Percentiles rank a stretch among this genome's conserved stretches.
These are phyloP conservation scores for Eucalyptus sp. DNA, from an alignment of 345 rosid species.

Conservation along the genomic window DNA sequence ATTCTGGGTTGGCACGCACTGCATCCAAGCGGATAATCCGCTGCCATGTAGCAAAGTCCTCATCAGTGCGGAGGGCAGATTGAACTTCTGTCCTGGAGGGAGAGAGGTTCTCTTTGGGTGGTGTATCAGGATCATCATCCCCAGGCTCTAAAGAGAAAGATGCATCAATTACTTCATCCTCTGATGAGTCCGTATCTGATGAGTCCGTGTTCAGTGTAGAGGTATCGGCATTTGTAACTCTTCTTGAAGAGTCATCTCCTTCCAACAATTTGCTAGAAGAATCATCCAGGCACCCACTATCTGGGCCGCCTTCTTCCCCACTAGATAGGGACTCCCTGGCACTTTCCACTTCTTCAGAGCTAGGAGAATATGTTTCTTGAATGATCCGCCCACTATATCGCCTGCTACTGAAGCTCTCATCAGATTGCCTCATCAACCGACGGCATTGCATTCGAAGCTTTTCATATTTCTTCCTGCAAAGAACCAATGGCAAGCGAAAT, in stretches of 20 bases:
- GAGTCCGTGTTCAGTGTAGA: conserved; percentile 55
- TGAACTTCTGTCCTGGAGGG: conserved; percentile 15
- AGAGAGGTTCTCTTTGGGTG: conserved; percentile 15
- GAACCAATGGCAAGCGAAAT: neutral
- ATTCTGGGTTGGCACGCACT: conserved; percentile 88
- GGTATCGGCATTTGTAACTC: conserved; percentile 32
- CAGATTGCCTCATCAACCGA: conserved; percentile 29
- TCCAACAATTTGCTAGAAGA: conserved; percentile 44
- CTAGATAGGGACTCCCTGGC: conserved; percentile 60
- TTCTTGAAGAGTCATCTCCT: conserved; percentile 31
- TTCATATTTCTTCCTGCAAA: conserved; percentile 72
- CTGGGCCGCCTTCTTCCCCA: conserved; percentile 40
- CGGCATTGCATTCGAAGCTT: conserved; percentile 69
- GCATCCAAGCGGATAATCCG: conserved; percentile 95
- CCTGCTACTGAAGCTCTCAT: conserved; percentile 17
- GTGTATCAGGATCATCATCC: conserved; percentile 17
- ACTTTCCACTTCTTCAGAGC: conserved; percentile 70
- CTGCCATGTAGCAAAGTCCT: conserved; percentile 80
- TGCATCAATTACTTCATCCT: conserved; percentile 44
- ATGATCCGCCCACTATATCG: conserved; percentile 16
- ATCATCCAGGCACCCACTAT: conserved; percentile 37
- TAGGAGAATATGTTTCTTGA: conserved; percentile 39
- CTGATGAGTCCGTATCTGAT: conserved; percentile 76
- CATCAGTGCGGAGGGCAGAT: conserved; percentile 18
- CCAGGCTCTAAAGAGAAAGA: conserved; percentile 26